Conservation (phyloP, 106 monocot genomes). For the Platanthera zijinensis region DNA sequence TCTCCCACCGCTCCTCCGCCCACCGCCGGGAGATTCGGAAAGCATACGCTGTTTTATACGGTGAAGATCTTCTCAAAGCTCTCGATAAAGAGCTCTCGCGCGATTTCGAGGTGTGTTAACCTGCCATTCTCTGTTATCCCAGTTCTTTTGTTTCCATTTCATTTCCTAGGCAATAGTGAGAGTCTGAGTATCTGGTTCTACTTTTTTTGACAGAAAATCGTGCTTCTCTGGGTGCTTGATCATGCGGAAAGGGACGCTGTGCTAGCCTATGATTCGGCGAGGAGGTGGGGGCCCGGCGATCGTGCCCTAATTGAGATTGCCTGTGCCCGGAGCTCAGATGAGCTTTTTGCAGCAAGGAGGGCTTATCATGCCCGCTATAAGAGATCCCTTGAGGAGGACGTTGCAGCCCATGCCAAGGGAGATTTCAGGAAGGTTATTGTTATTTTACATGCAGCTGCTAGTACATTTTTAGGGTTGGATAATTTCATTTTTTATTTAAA, state of each 20-base stretch:
- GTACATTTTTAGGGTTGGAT: not conserved
- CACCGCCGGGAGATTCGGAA: slow-evolving; percentile 56
- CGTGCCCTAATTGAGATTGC: slow-evolving; percentile 62
- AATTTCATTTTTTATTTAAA: not conserved
- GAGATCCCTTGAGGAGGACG: slow-evolving; percentile 86
- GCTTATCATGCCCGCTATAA: slow-evolving; percentile 74
- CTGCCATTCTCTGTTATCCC: not conserved
- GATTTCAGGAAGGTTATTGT: slow-evolving; percentile 62
- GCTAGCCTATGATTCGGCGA: slow-evolving; percentile 56
- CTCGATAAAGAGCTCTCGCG: slow-evolving; percentile 69
- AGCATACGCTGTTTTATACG: slow-evolving; percentile 41
- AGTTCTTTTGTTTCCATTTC: not conserved
- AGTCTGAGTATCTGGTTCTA: not conserved
- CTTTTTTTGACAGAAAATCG: slow-evolving; percentile 28
- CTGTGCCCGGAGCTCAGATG: slow-evolving; percentile 40
- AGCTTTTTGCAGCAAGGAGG: slow-evolving; percentile 39
- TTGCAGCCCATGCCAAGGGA: slow-evolving; percentile 57
- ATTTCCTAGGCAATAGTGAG: not conserved
- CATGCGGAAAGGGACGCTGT: slow-evolving; percentile 67
- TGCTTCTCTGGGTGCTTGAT: slow-evolving; percentile 69
- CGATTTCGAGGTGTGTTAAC: slow-evolving; percentile 59
- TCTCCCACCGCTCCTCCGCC: slow-evolving; percentile 61
- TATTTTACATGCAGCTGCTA: not conserved
- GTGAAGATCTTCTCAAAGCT: slow-evolving; percentile 64
- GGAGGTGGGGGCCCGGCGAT: slow-evolving; percentile 38